A percentile compares a stretch with the other conserved stretches of the same genome.
phyloP scores from a whole-genome alignment of 208 protist genomes.

The Trypanosomatidae sp. region DNA sequence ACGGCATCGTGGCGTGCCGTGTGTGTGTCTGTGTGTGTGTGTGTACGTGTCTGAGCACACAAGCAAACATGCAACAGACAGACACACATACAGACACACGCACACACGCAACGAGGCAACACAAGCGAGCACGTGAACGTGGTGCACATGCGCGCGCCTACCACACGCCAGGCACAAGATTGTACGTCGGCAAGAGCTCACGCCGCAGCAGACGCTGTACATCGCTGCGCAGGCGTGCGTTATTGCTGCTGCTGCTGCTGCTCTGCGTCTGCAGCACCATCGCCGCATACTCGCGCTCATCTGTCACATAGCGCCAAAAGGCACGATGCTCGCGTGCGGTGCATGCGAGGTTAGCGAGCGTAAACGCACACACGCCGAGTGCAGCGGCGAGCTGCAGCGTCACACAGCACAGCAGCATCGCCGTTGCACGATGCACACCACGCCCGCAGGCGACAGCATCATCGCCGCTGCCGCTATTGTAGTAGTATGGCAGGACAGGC shows the following conservation, averaged over 20 bases:
- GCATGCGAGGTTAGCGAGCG: conserved; percentile 41
- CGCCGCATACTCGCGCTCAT: too few species aligned
- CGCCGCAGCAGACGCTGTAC: too few species aligned
- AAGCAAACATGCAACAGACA: conserved; percentile 1
- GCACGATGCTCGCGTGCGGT: conserved; percentile 48
- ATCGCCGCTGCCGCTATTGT: too few species aligned
- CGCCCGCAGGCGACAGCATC: neutral
- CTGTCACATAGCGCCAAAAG: conserved; percentile 26
- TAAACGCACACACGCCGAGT: conserved; percentile 39
- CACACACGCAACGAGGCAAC: neutral
- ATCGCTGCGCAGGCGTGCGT: too few species aligned
- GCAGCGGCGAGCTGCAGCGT: conserved; percentile 3
- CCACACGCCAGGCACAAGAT: too few species aligned
- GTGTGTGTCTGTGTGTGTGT: too few species aligned
- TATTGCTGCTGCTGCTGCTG: too few species aligned
- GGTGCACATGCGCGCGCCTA: too few species aligned
- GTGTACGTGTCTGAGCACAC: neutral
- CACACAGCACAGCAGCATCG: neutral
- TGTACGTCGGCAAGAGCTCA: too few species aligned
- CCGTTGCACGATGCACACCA: neutral
- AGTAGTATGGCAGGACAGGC: too few species aligned
- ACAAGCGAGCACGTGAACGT: too few species aligned
- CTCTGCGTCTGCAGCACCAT: too few species aligned
- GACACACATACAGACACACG: neutral
- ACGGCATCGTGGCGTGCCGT: conserved; percentile 30